These are phyloP conservation scores for Rhododendron williamsianum DNA, from an alignment of 148 eudicot genomes.

Conservation along the genomic window DNA sequence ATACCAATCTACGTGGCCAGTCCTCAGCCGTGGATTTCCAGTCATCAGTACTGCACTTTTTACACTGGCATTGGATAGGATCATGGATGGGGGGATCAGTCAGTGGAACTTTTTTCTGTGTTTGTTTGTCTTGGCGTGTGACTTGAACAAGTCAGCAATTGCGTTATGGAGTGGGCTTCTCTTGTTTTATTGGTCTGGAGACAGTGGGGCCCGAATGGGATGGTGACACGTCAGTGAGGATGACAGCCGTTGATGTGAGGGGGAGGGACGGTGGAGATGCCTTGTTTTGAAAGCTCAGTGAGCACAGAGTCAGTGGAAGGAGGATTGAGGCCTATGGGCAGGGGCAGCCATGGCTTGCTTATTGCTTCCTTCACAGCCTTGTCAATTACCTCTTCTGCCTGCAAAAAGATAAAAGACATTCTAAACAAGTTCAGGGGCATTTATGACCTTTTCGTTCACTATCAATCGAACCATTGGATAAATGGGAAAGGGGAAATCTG, in stretches of 20 bases:
- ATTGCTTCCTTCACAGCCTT: constrained; percentile 80
- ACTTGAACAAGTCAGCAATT: neutral
- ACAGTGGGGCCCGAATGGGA: neutral
- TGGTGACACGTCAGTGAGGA: constrained; percentile 21
- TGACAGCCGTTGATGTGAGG: constrained; percentile 24
- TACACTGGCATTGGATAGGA: neutral
- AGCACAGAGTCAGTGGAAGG: constrained; percentile 74
- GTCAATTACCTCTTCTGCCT: constrained; percentile 77
- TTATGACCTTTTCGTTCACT: neutral
- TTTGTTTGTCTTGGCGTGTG: constrained; percentile 2
- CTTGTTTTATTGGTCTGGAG: neutral
- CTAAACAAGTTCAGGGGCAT: neutral
- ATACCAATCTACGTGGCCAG: constrained; percentile 24
- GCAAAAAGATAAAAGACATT: neutral
- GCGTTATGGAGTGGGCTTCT: neutral
- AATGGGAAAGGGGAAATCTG: neutral
- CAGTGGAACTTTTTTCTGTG: neutral
- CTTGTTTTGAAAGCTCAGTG: constrained; percentile 63
- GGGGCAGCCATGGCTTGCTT: constrained; percentile 83
- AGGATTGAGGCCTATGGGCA: constrained; percentile 76
- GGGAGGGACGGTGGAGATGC: constrained; percentile 57
- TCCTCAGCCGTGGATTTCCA: constrained; percentile 6
- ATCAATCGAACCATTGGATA: neutral
- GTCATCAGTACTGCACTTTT: neutral
- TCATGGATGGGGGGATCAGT: neutral